Base-by-base conservation (phyloP, 106 monocot genomes). In the Alisma plantagoaquatica region DNA sequence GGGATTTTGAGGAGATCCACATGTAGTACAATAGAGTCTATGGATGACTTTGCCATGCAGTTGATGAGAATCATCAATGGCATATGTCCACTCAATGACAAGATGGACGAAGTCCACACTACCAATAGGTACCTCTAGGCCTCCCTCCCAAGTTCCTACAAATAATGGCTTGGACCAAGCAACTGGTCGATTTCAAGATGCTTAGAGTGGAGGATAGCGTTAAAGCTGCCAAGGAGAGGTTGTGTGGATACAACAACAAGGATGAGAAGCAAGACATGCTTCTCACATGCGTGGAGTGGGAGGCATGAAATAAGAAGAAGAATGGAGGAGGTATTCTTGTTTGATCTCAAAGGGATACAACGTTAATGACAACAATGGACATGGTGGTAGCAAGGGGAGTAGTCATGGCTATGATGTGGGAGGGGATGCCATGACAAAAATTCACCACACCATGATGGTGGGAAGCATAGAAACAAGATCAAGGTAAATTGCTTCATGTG, bases 11-110 rank as follows among this genome's bases (percentile, higher is more conserved):
- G 53, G 28, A 3, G 0, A 26, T 53, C 15, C 28, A 1, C 28
- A 27, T 53, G 27, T 29, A 53, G 53, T 26, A 53, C 11, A 17
- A 14, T 26, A n/a, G 53, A 53, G 53, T 27, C 30, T 8, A 29
- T 53, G 3, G 53, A 53, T 19, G 27, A 53, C 2, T 53, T 53
- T 19, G 53, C 53, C 28, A 29, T 26, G 28, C 11, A 19, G 23
- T 27, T 53, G 27, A 27, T 29, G 14, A 27, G 16, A 14, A 12
- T 53, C 23, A 29, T 29, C 27, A 53, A 26, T 53, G 19, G 19
- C 15, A 53, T 53, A 15, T 29, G 53, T 11, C 16, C 27, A 7
- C 27, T 53, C 8, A 17, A 29, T 0, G 53, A 53, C 28, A 53
- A 26, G 27, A 8, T 53, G 24, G 53, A 53, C n/a, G 52, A 31